Evolutionary conservation across 2,329 filamentous ascomycete genomes (phyloP).

Genomic region (Dothidotthia symphoricarpi): DNA sequence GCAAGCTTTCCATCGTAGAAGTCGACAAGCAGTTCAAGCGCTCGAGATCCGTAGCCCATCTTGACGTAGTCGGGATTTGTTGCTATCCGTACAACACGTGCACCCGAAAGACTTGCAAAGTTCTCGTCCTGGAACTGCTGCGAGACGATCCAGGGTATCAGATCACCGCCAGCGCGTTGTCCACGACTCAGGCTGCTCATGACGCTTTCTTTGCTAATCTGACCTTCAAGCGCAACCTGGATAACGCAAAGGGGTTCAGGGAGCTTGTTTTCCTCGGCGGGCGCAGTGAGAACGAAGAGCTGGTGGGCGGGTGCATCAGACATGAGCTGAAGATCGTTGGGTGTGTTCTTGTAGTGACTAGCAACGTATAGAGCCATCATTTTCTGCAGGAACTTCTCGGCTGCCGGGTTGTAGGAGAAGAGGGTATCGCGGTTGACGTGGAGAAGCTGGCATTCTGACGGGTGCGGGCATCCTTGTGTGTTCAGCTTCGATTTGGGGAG

Average conservation of each 20-base stretch:
- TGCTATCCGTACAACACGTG: constrained; percentile 88
- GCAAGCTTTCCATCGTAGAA: constrained; percentile 95
- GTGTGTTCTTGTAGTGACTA: constrained; percentile 96
- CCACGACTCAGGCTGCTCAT: constrained; percentile 86
- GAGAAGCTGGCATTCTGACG: constrained; percentile 84
- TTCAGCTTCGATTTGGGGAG: constrained; percentile 72
- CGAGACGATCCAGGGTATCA: constrained; percentile 96
- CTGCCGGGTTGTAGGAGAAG: constrained; percentile 96
- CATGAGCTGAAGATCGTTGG: constrained; percentile 97
- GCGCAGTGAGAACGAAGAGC: constrained; percentile 88
- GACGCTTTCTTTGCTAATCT: constrained; percentile 90
- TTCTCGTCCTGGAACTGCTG: constrained; percentile 98
- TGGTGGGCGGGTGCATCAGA: constrained; percentile 96
- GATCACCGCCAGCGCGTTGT: constrained; percentile 82
- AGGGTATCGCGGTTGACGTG: constrained; percentile 95
- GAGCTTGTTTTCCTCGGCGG: constrained; percentile 73
- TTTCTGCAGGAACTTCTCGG: constrained; percentile 94
- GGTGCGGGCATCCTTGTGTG: constrained; percentile 81
- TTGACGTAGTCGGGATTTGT: constrained; percentile 90
- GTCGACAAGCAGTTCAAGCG: constrained; percentile 80
- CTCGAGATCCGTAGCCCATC: constrained; percentile 92
- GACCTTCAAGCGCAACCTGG: constrained; percentile 89
- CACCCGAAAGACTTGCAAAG: constrained; percentile 89
- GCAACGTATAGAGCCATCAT: constrained; percentile 98
- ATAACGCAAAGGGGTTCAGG: constrained; percentile 94